Evolutionary conservation across 805 yeast species (phyloP).

Genomic region (Ogataea ganodermae): DNA sequence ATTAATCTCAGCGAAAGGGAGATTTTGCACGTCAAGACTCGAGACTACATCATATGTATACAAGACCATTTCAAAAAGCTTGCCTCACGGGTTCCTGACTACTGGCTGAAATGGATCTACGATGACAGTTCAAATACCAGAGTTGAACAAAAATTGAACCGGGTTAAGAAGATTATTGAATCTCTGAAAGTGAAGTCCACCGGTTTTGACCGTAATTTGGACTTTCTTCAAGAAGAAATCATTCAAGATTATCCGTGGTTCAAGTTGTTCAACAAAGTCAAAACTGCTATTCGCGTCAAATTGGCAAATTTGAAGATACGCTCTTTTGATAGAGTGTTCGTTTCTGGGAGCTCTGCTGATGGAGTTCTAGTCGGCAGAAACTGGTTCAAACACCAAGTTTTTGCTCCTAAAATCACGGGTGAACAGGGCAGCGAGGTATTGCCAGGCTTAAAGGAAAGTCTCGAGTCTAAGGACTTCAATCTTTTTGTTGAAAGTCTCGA

Average conservation of each 20-base stretch:
- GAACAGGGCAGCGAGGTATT: constrained; percentile 55
- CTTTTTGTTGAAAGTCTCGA: constrained; percentile 22
- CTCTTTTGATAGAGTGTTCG: constrained; percentile 57
- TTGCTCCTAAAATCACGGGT: constrained; percentile 56
- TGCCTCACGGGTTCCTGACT: constrained; percentile 27
- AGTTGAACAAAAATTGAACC: constrained; percentile 14
- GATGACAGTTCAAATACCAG: constrained; percentile 29
- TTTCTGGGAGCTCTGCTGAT: constrained; percentile 34
- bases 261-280: constrained; percentile 57
- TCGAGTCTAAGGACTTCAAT: constrained; percentile 47
- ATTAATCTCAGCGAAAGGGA: constrained; percentile 59
- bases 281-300: constrained; percentile 57
- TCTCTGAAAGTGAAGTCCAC: constrained; percentile 13
- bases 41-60: constrained; percentile 50
- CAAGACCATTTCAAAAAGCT: constrained; percentile 36
- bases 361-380: constrained; percentile 50
- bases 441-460: constrained; percentile 62
- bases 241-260: constrained; percentile 80
- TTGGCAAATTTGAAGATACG: constrained; percentile 53
- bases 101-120: constrained; percentile 32
- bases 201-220: constrained; percentile 25
- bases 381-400: constrained; percentile 67
- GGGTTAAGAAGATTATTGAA: constrained; percentile 10
- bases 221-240: constrained; percentile 49
- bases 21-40: constrained; percentile 49